Evolutionary conservation across 1,284 basidiomycete genomes (phyloP).

Genomic region (Melanopsichium pennsylvanicum): DNA sequence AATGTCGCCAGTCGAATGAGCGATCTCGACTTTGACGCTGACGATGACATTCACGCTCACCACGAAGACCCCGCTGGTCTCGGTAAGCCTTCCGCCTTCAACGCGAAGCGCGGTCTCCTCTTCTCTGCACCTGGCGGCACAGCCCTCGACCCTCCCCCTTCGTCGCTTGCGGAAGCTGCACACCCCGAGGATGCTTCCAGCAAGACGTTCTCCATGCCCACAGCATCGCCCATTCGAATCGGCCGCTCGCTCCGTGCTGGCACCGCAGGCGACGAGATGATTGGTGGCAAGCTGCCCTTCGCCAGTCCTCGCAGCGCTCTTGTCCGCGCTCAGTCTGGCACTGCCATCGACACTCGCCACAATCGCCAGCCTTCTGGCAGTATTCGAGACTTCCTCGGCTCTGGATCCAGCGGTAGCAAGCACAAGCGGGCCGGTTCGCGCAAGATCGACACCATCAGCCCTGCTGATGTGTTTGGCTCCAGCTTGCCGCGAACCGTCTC

Average conservation of each 20-base stretch:
- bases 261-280: constrained; percentile 31
- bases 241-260: constrained; percentile 22
- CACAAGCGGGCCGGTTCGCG: constrained; percentile 35
- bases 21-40: constrained; percentile 48
- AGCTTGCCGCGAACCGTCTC: constrained; percentile 34
- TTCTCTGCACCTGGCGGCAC: constrained; percentile 33
- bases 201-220: constrained; percentile 15
- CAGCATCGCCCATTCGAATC: constrained; percentile 29
- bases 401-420: constrained; percentile 7
- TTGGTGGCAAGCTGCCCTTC: constrained; percentile 38
- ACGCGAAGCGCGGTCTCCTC: constrained; percentile 44
- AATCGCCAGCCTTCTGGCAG: constrained; percentile 34
- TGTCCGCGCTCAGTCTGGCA: constrained; percentile 42
- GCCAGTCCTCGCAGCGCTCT: constrained; percentile 43
- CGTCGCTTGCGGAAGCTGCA: constrained; percentile 34
- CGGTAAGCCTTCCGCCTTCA: constrained; percentile 27
- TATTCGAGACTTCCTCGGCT: constrained; percentile 34
- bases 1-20: constrained; percentile 30
- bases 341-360: constrained; percentile 19
- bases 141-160: constrained; percentile 32
- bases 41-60: constrained; percentile 29
- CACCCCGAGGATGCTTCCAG: constrained; percentile 18
- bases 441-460: constrained; percentile 60
- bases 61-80: constrained; percentile 9
- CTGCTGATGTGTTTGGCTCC: constrained; percentile 59